Percentiles rank a stretch among this genome's conserved stretches.
Conservation (phyloP, 345 rosid species). For the Citrus maxima region DNA sequence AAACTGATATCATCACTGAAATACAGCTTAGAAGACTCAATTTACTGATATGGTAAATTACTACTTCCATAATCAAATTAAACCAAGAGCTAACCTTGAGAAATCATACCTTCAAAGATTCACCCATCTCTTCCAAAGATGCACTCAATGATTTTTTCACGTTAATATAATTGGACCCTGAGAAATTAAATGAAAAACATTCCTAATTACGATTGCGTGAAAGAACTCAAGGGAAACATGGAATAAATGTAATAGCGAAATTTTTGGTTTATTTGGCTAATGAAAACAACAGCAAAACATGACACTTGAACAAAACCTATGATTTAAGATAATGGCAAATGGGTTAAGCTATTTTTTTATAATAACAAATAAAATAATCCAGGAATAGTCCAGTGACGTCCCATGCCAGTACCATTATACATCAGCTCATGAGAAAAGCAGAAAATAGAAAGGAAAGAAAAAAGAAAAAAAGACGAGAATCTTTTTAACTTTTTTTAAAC, state of each 20-base stretch:
- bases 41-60: background rate
- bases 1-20: background rate
- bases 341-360: background rate
- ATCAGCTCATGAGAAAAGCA: background rate
- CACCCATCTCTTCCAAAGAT: slow-evolving; percentile 48
- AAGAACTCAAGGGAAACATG: slow-evolving; percentile 9
- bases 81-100: background rate
- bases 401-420: background rate
- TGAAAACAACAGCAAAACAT: background rate
- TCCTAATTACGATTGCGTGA: slow-evolving; percentile 8
- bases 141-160: slow-evolving; percentile 30
- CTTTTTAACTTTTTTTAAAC: background rate
- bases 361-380: background rate
- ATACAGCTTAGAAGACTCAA: background rate
- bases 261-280: background rate
- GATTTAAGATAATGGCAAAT: background rate
- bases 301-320: background rate
- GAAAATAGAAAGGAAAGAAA: too few species aligned
- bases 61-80: background rate
- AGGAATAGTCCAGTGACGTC: background rate
- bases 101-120: slow-evolving; percentile 55
- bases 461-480: background rate
- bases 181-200: slow-evolving; percentile 15
- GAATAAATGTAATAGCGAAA: background rate
- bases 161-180: slow-evolving; percentile 47